Evolutionary conservation across 2,329 filamentous ascomycete species (phyloP).

Genomic region (Phyllosticta citriasiana): DNA sequence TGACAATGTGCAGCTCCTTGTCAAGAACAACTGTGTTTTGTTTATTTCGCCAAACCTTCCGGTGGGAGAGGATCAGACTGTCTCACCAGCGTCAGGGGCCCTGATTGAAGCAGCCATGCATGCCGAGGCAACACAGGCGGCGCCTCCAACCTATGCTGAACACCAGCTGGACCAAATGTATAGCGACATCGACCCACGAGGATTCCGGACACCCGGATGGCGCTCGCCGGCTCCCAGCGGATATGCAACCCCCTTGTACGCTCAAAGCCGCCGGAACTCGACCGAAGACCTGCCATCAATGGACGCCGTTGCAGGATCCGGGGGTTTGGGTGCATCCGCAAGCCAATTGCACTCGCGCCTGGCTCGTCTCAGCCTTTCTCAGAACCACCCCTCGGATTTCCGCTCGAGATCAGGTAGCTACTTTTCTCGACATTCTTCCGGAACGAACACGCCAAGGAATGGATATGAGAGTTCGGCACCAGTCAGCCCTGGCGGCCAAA

Average conservation of each 20-base stretch:
- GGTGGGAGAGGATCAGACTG: constrained; percentile 67
- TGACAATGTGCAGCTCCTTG: constrained; percentile 52
- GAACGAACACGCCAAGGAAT: constrained; percentile 24
- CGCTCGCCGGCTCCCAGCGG: constrained; percentile 25
- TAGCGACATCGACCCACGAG: constrained; percentile 70
- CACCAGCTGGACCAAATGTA: constrained; percentile 87
- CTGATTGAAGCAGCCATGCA: constrained; percentile 30
- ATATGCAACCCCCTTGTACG: constrained; percentile 67
- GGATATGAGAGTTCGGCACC: constrained; percentile 4
- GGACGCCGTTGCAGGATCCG: constrained; percentile 20
- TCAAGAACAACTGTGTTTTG: constrained; percentile 80
- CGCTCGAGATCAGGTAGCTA: constrained; percentile 6
- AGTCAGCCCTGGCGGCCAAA: constrained; percentile 4
- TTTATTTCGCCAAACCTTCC: constrained; percentile 94
- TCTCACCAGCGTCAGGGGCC: constrained; percentile 18
- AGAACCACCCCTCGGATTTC: constrained; percentile 22
- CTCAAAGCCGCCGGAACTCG: constrained; percentile 62
- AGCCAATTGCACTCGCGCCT: constrained; percentile 61
- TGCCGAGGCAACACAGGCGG: constrained; percentile 52
- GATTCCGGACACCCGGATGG: constrained; percentile 61
- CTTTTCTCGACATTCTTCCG: constrained; percentile 20
- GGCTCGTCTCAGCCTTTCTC: constrained; percentile 36
- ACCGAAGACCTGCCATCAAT: constrained; percentile 62
- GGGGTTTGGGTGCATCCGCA: constrained; percentile 40
- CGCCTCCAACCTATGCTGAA: constrained; percentile 86